phyloP scores from a whole-genome alignment of 805 yeast genomes.

The Yarrowia deformans region DNA sequence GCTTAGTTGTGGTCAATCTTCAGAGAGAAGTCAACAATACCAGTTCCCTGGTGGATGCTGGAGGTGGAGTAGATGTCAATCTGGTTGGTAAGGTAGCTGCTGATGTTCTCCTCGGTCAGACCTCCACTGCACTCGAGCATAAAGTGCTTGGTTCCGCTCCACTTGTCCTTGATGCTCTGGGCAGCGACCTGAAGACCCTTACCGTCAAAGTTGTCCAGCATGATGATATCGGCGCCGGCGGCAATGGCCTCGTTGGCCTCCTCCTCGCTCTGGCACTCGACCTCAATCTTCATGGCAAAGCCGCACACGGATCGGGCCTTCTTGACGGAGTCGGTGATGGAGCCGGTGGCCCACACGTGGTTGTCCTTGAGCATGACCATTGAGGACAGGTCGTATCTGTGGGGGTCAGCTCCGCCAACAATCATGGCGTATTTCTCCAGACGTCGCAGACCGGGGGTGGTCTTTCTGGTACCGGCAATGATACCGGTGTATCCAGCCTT shows the following conservation, averaged over 20 bases:
- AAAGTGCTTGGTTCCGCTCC: conserved; percentile 60
- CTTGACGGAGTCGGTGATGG: conserved; percentile 81
- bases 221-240: conserved; percentile 95
- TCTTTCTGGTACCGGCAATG: conserved; percentile 95
- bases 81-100: conserved; percentile 70
- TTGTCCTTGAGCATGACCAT: conserved; percentile 98
- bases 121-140: conserved; percentile 94
- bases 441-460: conserved; percentile 93
- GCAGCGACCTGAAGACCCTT: conserved; percentile 72
- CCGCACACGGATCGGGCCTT: conserved; percentile 85
- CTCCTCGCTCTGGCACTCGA: conserved; percentile 82
- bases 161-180: conserved; percentile 61
- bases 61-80: conserved; percentile 92
- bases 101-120: conserved; percentile 70
- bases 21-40: conserved; percentile 81
- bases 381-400: conserved; percentile 86
- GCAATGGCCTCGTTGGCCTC: conserved; percentile 92
- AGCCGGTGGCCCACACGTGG: conserved; percentile 91
- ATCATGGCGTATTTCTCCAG: conserved; percentile 93
- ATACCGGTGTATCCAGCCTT: conserved; percentile 75
- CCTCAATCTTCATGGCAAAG: conserved; percentile 88
- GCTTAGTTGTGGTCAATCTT: conserved; percentile 61
- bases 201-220: conserved; percentile 88
- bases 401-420: conserved; percentile 94
- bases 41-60: conserved; percentile 89